phyloP scores from a whole-genome alignment of 768 basidiomycete species.

The Cyathus striatus region DNA sequence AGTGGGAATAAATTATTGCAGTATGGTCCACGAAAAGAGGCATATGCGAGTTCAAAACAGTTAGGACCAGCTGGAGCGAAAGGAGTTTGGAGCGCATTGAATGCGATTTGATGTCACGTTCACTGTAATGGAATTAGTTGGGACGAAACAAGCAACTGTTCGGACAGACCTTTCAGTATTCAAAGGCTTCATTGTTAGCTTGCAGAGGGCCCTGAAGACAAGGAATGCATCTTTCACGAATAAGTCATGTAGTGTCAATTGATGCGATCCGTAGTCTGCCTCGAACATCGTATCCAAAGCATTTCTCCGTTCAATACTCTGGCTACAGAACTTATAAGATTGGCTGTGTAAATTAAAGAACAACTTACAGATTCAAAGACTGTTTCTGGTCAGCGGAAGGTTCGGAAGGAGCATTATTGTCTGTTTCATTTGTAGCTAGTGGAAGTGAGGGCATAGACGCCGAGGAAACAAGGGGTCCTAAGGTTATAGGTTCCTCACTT shows the following conservation, averaged over 20 bases:
- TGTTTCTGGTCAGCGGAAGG: too few relatives aligned
- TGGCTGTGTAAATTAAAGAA: constrained; percentile 5
- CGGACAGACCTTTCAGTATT: constrained; percentile 79
- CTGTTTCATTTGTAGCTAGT: neutral
- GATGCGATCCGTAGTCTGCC: constrained; percentile 27
- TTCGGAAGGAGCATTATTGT: neutral
- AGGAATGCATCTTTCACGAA: constrained; percentile 98
- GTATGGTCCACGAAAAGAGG: constrained; percentile 81
- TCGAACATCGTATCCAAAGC: constrained; percentile 28
- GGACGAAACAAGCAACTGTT: neutral
- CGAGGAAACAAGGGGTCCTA: too few relatives aligned
- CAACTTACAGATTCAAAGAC: neutral
- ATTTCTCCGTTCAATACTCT: constrained; percentile 28
- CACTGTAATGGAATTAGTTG: constrained; percentile 41
- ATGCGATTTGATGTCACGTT: constrained; percentile 93
- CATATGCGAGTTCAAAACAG: constrained; percentile 90
- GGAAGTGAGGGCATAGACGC: neutral
- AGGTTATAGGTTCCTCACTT: too few relatives aligned
- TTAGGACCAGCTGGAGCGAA: constrained; percentile 89
- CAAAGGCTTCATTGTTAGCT: constrained; percentile 95
- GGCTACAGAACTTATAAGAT: constrained; percentile 19
- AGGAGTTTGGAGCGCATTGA: constrained; percentile 96
- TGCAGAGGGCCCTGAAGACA: constrained; percentile 95
- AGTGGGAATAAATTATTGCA: constrained; percentile 89
- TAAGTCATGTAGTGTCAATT: constrained; percentile 75